These are phyloP conservation scores for Fagopyrum tataricum DNA, from an alignment of 148 eudicot species.

Conservation along the genomic window DNA sequence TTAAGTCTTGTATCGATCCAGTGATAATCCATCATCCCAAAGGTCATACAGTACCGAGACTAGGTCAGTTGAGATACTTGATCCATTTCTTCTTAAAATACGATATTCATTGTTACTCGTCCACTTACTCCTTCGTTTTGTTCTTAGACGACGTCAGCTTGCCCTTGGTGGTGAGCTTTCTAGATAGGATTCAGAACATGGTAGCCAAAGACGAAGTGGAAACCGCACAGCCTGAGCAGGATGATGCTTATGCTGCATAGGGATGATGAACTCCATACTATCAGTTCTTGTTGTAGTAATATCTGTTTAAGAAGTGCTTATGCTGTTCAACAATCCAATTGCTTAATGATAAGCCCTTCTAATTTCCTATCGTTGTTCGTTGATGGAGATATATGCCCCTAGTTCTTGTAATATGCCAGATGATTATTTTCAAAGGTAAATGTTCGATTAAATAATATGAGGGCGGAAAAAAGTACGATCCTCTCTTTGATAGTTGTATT, in stretches of 20 bases:
- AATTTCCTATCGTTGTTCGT: too few species aligned
- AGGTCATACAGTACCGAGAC: slow-evolving; percentile 90
- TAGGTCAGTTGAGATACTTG: slow-evolving; percentile 31
- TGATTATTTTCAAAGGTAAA: too few species aligned
- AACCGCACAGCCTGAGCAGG: neutral
- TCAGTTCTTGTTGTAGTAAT: too few species aligned
- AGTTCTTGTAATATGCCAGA: too few species aligned
- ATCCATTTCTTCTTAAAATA: neutral
- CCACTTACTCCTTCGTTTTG: neutral
- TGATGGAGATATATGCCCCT: too few species aligned
- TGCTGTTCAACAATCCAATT: too few species aligned
- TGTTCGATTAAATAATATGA: too few species aligned
- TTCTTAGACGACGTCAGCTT: slow-evolving; percentile 56
- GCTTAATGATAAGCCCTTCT: too few species aligned
- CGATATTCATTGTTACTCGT: neutral
- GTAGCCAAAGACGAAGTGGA: slow-evolving; percentile 21
- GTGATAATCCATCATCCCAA: slow-evolving; percentile 74
- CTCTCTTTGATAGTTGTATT: too few species aligned
- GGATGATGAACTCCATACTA: neutral
- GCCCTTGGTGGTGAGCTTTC: slow-evolving; percentile 45
- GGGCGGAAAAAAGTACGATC: too few species aligned
- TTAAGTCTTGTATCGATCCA: slow-evolving; percentile 60
- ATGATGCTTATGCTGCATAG: neutral
- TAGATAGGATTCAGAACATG: slow-evolving; percentile 55
- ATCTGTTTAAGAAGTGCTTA: too few species aligned